Evolutionary conservation across 352 stramenopile species (phyloP), one percentile per base, ranked within the genome.

Genomic region (Globisporangium nodosum): DNA sequence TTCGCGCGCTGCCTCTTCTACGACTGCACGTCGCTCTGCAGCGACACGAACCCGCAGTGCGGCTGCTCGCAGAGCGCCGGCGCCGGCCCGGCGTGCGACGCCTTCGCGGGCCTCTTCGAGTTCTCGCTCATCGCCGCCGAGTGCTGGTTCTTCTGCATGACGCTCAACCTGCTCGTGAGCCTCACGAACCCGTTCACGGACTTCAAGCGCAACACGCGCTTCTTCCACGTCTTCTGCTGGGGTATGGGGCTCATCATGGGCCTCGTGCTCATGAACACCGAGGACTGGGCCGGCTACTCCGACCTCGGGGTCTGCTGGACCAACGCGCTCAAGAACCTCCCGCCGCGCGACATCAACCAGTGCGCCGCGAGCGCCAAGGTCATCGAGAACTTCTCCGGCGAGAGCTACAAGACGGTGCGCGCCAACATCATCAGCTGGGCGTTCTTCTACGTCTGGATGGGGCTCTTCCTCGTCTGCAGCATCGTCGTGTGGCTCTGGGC

Each of bases 81-180:
- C 21, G 74, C 85, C 6, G 70, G 74, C 8, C 70, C 68, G 0
- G 86, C 81, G 16, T 96, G 86, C 54, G 68, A 79, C 39, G 69
- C 78, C 16, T 96, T 96, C 58, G 82, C 84, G 0, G 84, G 82
- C 2, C 70, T 94, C 13, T 94, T 93, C 39, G 70, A 96, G 70
- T 96, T 96, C 63, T 87, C 81, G 56, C 60, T 96, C 27, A 76
- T 96, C 57, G 79, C 84, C 3, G 81, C 82, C 50, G 84, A 94
- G 64, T 90, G 78, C 64, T 96, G 85, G 83, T 95, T 97, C 72
- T 85, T 96, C 52, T 92, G 83, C 47, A 94, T 97, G 82, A 92
- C 88, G 48, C 69, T 92, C 37, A 90, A 97, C 62, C 60, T 97
- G 42, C 65, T 94, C 45, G 73, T 96, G 68, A 90, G 82, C 54